These are phyloP conservation scores for Metarhizium rileyi DNA, from an alignment of 2,329 filamentous ascomycete species.

Conservation along the genomic window DNA sequence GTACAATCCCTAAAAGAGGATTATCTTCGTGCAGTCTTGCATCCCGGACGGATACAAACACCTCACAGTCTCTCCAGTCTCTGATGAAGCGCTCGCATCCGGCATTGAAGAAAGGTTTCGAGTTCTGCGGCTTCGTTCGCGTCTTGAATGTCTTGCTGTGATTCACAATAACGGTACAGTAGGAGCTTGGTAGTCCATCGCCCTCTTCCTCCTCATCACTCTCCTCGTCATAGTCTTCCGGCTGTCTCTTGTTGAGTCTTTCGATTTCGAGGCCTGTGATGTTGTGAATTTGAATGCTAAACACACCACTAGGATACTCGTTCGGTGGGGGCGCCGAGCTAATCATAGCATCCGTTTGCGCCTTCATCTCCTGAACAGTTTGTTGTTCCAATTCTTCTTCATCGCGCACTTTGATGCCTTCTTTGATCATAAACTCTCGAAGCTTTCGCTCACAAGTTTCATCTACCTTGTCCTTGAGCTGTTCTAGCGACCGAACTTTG, in stretches of 20 bases:
- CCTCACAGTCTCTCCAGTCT: constrained; percentile 57
- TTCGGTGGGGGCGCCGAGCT: constrained; percentile 56
- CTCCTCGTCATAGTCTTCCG: constrained; percentile 34
- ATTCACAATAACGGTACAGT: constrained; percentile 65
- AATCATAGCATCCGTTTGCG: constrained; percentile 52
- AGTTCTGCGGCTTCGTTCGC: constrained; percentile 67
- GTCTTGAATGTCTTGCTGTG: constrained; percentile 62
- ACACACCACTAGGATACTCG: constrained; percentile 53
- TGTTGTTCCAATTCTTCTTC: constrained; percentile 57
- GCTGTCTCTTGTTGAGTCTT: constrained; percentile 45
- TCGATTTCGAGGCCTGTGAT: constrained; percentile 59
- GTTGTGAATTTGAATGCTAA: constrained; percentile 63
- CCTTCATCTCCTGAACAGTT: constrained; percentile 55
- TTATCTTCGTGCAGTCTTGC: constrained; percentile 60
- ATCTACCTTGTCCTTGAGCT: constrained; percentile 48
- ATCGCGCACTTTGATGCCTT: constrained; percentile 40
- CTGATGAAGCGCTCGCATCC: constrained; percentile 63
- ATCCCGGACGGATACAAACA: constrained; percentile 60
- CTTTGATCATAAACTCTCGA: constrained; percentile 44
- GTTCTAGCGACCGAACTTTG: constrained; percentile 44
- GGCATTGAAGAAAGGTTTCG: constrained; percentile 71
- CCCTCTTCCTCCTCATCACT: constrained; percentile 49
- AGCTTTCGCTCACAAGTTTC: constrained; percentile 50
- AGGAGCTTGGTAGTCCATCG: constrained; percentile 57
- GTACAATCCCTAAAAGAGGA: constrained; percentile 59